Conservation (phyloP, 495 filamentous ascomycete species). For the Sabuloglossum arenarium region DNA sequence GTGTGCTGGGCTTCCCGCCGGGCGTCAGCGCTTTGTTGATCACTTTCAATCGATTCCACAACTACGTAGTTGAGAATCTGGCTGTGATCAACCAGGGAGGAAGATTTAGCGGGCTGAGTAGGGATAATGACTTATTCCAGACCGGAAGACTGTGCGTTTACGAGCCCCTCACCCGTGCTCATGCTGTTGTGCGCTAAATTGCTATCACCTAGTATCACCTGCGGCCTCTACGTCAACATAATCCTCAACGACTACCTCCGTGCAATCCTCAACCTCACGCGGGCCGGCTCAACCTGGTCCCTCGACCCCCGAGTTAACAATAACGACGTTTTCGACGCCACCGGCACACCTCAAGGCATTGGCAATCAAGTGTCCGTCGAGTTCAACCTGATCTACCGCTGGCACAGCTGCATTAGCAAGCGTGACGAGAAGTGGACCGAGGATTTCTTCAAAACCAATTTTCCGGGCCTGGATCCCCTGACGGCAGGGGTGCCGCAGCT, state of each 20-base stretch:
- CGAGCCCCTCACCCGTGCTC: too few species aligned
- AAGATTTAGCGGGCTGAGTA: conserved; percentile 15
- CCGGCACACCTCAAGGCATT: conserved; percentile 16
- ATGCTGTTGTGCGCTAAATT: background rate
- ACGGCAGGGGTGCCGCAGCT: background rate
- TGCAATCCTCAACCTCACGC: conserved; percentile 11
- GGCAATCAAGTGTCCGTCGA: conserved; percentile 54
- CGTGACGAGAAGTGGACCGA: conserved; percentile 47
- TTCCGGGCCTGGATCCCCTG: conserved; percentile 6
- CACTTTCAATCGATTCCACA: conserved; percentile 24
- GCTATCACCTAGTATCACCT: conserved; percentile 10
- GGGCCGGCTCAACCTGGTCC: conserved; percentile 10
- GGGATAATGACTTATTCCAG: conserved; percentile 23
- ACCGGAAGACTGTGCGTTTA: conserved; percentile 17
- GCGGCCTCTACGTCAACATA: conserved; percentile 19
- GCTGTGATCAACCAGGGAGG: conserved; percentile 22
- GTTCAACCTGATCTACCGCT: conserved; percentile 54
- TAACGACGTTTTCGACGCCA: conserved; percentile 2
- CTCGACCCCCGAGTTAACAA: conserved; percentile 16
- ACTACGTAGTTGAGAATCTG: conserved; percentile 18
- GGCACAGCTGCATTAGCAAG: conserved; percentile 43
- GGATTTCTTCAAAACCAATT: conserved; percentile 25
- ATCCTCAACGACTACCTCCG: conserved; percentile 15
- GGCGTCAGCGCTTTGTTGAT: conserved; percentile 40
- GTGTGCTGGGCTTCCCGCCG: conserved; percentile 62